Evolutionary conservation across 169 alveolate genomes (phyloP).

Genomic region (Plasmodium berghei): DNA sequence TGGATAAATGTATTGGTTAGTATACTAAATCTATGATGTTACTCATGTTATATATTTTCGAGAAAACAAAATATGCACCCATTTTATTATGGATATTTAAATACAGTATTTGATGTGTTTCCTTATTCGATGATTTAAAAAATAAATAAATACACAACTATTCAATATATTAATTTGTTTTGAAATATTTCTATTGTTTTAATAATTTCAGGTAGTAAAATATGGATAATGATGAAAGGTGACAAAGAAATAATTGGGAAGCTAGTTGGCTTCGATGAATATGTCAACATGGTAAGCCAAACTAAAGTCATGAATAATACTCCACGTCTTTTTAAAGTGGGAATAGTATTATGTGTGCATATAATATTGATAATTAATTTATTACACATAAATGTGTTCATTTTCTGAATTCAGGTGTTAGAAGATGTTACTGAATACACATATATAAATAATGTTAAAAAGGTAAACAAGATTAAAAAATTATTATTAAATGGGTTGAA

Average conservation of each 20-base stretch:
- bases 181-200: background rate
- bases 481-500: slow-evolving; percentile 87
- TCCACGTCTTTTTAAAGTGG: background rate
- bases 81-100: slow-evolving; percentile 5
- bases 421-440: slow-evolving; percentile 91
- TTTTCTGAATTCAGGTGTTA: slow-evolving; percentile 82
- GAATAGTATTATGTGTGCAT: no score
- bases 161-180: background rate
- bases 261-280: slow-evolving; percentile 95
- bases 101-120: background rate
- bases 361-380: no score
- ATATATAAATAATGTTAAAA: slow-evolving; percentile 80
- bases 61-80: background rate
- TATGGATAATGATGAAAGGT: slow-evolving; percentile 92
- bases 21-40: background rate
- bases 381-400: background rate
- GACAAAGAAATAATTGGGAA: slow-evolving; percentile 92
- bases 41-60: background rate
- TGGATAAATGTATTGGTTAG: slow-evolving; percentile 93
- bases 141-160: background rate
- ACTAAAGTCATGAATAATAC: background rate
- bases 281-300: slow-evolving; percentile 91
- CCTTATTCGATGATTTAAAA: background rate
- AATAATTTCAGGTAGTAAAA: slow-evolving; percentile 87
- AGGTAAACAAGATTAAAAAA: slow-evolving; percentile 86